Base-by-base conservation (phyloP, 225 moss, liverwort and hornwort species). In the Physcomitrellopsis africana region DNA sequence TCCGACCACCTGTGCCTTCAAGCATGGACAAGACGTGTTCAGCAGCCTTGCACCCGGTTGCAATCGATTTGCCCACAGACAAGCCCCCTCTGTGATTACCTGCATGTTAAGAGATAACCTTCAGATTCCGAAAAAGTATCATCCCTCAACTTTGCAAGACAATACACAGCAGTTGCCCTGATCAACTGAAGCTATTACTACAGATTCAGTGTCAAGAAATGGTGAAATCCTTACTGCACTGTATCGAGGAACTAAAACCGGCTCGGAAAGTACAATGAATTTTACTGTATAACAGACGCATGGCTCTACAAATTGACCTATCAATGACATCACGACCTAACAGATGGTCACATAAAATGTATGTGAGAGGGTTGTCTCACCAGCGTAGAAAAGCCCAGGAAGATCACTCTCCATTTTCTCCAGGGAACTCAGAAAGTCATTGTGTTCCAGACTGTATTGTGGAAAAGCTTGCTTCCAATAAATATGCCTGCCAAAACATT, bases 381-480 rank as follows among this genome's bases (percentile, higher is more conserved):
- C 95, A 77, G 95, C 91, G 68, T 91, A 93, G 63, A 86, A 73
- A 8, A 96, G 72, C 17, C 95, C 90, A 51, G 91, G 87, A 60
- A 93, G 82, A 27, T 78, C 81, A 22, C 67, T 75, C 81, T 96
- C 95, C 81, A 96, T 72, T 78, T 81, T 86, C 79, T 86, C 80
- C 65, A 96, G 75, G 43, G 90, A 87, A 19, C 72, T 81, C 43
- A 92, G 51, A 29, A 96, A 83, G 12, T 79, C 60, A 32, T 66
- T 51, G 11, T 92, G 61, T 1, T 86, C 87, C 79, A 93, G 53
- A 43, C 93, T 86, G 69, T 92, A 96, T 76, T 96, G 85, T 52
- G 95, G 95, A 74, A 96, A 96, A 51, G 93, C 95, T 76, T 72
- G 87, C 75, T 93, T 87, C 95, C 95, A 96, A 72, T 76, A 90